phyloP scores from a whole-genome alignment of 2,329 filamentous ascomycete species.

The Bipolaris cookei region DNA sequence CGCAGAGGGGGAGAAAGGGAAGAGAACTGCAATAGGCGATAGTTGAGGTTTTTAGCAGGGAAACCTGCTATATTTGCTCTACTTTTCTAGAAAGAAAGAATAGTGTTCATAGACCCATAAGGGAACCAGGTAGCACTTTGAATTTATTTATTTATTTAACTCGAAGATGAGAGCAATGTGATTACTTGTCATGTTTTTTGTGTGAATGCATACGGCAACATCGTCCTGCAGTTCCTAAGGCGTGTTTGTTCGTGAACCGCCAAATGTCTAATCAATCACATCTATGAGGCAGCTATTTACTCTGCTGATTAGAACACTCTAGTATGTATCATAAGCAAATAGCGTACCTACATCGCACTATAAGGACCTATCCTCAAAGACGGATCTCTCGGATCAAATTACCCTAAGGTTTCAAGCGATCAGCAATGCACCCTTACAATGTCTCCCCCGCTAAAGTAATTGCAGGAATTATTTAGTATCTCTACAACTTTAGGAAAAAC shows the following conservation, averaged over 20 bases:
- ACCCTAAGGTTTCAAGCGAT: conserved; percentile 24
- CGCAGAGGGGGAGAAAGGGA: no score
- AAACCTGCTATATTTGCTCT: no score
- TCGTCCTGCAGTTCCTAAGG: not conserved
- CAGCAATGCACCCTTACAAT: conserved; percentile 15
- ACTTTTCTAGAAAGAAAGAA: no score
- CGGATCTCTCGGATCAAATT: conserved; percentile 19
- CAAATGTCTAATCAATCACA: not conserved
- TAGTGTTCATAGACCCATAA: no score
- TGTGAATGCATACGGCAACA: not conserved
- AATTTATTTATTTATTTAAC: no score
- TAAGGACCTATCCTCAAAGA: not conserved
- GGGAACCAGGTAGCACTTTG: no score
- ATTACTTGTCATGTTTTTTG: no score
- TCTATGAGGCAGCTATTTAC: not conserved
- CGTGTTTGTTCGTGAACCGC: no score
- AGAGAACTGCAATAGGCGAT: no score
- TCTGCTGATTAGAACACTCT: not conserved
- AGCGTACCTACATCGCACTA: not conserved
- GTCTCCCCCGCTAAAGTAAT: conserved; percentile 3
- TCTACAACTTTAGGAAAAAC: not conserved
- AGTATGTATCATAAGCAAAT: not conserved
- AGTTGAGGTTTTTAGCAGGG: no score
- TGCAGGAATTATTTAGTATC: conserved; percentile 2
- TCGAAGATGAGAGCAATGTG: not conserved